Conservation (phyloP, 306 rosid species). For the barrel medic (Medicago truncatula) region DNA sequence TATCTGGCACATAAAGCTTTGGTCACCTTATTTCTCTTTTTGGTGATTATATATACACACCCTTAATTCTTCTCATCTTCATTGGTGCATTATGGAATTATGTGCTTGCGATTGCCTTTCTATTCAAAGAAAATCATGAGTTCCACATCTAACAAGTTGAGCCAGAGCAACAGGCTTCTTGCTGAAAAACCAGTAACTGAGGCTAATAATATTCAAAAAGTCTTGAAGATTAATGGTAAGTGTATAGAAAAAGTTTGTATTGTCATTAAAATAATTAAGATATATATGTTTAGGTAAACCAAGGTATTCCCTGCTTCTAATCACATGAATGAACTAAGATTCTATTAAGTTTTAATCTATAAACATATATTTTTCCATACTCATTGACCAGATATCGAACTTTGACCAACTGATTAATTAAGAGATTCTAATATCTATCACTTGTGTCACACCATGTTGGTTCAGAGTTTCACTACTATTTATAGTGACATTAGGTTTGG, state of each 20-base stretch:
- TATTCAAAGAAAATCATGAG: conserved; percentile 20
- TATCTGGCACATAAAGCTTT: conserved; percentile 18
- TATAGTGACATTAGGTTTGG: no score
- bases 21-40: background rate
- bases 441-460: no score
- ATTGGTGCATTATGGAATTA: conserved; percentile 26
- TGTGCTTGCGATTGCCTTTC: background rate
- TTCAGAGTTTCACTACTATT: no score
- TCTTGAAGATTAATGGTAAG: conserved; percentile 23
- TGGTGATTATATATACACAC: conserved; percentile 31
- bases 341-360: background rate
- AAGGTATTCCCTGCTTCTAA: background rate
- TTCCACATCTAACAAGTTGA: conserved; percentile 22
- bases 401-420: background rate
- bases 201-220: background rate
- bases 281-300: background rate
- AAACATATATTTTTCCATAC: no score
- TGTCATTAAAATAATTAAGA: background rate
- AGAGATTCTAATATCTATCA: no score
- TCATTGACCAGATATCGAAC: background rate
- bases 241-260: background rate
- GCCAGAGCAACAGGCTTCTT: background rate
- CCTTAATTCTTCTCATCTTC: conserved; percentile 19
- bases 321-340: no score
- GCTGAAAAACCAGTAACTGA: conserved; percentile 21